phyloP scores from a whole-genome alignment of 2,329 filamentous ascomycete species.

The Phialemonium atrogriseum region DNA sequence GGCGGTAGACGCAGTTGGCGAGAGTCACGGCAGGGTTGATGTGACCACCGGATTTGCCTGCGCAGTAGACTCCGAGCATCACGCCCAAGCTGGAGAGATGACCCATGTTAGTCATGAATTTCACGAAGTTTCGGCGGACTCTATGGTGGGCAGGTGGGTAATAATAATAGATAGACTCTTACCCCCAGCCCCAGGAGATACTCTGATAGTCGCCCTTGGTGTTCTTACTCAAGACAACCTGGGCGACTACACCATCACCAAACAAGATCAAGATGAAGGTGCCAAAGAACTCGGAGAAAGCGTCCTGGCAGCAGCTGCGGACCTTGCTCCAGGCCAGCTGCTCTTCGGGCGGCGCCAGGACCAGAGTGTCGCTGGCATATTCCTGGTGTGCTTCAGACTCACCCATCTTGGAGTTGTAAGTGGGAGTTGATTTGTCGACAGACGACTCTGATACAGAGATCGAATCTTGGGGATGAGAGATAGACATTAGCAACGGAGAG shows the following conservation, averaged over 20 bases:
- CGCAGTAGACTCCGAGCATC: constrained; percentile 62
- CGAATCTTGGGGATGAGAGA: no score
- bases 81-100: constrained; percentile 44
- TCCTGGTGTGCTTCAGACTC: neutral
- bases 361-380: neutral
- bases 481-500: no score
- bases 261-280: constrained; percentile 62
- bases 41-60: constrained; percentile 57
- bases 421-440: no score
- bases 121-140: neutral
- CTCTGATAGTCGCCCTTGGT: constrained; percentile 40
- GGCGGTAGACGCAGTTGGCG: constrained; percentile 59
- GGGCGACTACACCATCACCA: constrained; percentile 63
- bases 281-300: constrained; percentile 60
- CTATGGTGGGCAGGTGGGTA: neutral
- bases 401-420: no score
- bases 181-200: constrained; percentile 43
- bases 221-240: constrained; percentile 50
- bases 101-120: neutral
- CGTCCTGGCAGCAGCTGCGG: constrained; percentile 43
- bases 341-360: constrained; percentile 1
- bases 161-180: constrained; percentile 14
- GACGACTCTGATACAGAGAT: no score
- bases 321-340: constrained; percentile 40
- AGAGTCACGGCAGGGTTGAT: constrained; percentile 66